These are phyloP conservation scores for Aspergillus alliaceus DNA, from an alignment of 2,329 filamentous ascomycete species.

Conservation along the genomic window DNA sequence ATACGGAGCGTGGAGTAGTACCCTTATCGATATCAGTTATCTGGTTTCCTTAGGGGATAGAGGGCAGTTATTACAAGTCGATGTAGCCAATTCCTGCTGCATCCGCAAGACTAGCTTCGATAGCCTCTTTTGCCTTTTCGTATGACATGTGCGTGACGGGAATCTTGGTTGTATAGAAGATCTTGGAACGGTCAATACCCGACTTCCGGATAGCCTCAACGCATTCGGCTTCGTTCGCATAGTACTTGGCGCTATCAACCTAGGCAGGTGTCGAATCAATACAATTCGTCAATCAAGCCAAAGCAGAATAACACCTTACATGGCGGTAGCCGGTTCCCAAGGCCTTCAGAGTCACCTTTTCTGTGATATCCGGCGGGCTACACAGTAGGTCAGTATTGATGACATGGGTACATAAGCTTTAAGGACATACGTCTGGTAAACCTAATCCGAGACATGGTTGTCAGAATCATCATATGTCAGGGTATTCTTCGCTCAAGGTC, in stretches of 20 bases:
- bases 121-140: conserved; percentile 61
- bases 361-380: conserved; percentile 57
- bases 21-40: conserved; percentile 19
- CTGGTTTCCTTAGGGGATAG: not conserved
- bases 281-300: not conserved
- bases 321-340: conserved; percentile 59
- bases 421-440: conserved; percentile 40
- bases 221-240: conserved; percentile 59
- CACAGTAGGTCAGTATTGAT: not conserved
- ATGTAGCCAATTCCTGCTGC: conserved; percentile 66
- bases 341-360: conserved; percentile 58
- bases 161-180: conserved; percentile 66
- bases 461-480: not conserved
- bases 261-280: conserved; percentile 18
- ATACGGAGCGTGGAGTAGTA: conserved; percentile 42
- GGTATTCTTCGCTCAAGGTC: not conserved
- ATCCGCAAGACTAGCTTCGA: conserved; percentile 63
- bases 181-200: conserved; percentile 52
- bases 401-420: not conserved
- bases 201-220: conserved; percentile 54
- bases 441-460: conserved; percentile 20
- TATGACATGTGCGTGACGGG: conserved; percentile 58
- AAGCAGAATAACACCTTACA: conserved; percentile 36
- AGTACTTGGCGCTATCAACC: conserved; percentile 60
- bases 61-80: conserved; percentile 52